phyloP scores from a whole-genome alignment of 1,284 basidiomycete genomes.

The Apiotrichum sp. region DNA sequence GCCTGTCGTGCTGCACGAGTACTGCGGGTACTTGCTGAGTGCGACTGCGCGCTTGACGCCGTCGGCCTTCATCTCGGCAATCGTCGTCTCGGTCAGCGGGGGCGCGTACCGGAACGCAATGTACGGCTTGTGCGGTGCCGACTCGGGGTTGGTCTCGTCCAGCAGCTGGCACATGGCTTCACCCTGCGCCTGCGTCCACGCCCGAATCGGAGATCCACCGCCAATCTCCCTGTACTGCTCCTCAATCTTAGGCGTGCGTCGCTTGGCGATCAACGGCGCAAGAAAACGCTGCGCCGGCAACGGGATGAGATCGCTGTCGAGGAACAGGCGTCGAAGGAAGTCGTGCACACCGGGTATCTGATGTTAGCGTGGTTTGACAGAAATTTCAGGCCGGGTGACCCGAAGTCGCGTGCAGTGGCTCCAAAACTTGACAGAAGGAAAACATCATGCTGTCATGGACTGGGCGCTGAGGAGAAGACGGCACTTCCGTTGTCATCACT shows the following conservation, averaged over 20 bases:
- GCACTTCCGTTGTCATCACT: too few species aligned
- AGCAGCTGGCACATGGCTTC: constrained; percentile 82
- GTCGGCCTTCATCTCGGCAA: constrained; percentile 79
- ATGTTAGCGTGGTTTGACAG: background rate
- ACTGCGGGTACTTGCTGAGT: constrained; percentile 98
- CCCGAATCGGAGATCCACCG: constrained; percentile 94
- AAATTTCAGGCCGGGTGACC: too few species aligned
- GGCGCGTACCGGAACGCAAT: constrained; percentile 89
- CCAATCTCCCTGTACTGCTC: constrained; percentile 92
- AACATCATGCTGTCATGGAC: too few species aligned
- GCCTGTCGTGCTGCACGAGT: constrained; percentile 96
- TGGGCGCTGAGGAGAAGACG: too few species aligned
- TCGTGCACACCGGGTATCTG: constrained; percentile 78
- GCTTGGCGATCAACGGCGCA: constrained; percentile 81
- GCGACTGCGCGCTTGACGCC: constrained; percentile 89
- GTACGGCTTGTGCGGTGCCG: constrained; percentile 94
- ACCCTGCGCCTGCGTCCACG: constrained; percentile 84
- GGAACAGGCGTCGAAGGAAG: constrained; percentile 90
- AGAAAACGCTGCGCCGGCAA: constrained; percentile 83
- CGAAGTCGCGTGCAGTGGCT: too few species aligned
- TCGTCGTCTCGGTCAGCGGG: constrained; percentile 78
- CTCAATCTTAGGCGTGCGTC: constrained; percentile 91
- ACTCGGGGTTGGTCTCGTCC: constrained; percentile 85
- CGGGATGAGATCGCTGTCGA: constrained; percentile 92
- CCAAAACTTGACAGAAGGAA: too few species aligned